Evolutionary conservation across 331 rosid species (phyloP), one percentile per base, ranked within the genome.

Genomic region (Erythrophleum ivorense): DNA sequence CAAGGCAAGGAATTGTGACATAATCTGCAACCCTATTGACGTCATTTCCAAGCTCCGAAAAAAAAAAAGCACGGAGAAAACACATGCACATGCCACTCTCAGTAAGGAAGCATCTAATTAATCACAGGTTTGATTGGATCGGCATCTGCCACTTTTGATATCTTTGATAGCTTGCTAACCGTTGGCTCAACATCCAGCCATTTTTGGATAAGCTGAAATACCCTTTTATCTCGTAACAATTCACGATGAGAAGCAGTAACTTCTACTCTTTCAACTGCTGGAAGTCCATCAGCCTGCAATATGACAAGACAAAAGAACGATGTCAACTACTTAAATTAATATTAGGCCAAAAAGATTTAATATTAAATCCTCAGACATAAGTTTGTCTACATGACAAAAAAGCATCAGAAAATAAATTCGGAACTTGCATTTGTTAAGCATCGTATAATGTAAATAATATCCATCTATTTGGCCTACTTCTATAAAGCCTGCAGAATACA

Each of bases 221-320:
- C 97, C 43, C 81, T 88, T 75, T 84, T 49, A 63, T 95, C 86
- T 7, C 78, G 62, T 41, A 95, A 76, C 54, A 95, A 34, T 76
- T 75, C 93, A 38, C 97, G 91, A 81, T 93, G 97, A 67, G 87
- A 79, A 16, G 85, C 93, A 19, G 88, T 77, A 52, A 95, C 87
- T 81, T 88, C 97, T 8, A 88, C 94, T 80, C 97, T 93, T 85
- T 89, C 97, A 38, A 55, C 83, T 48, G 97, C 95, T 57, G 79
- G 74, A 45, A 95, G 90, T 85, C 97, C 94, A 81, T 95, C 98
- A 6, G 96, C 94, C 98, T 95, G 90, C 67, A 21, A 65, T 50
- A 78, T 70, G 64, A 74, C 3, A 72, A 41, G 49, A 85, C 80
- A 82, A 14, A 49, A 58, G 29, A 86, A 36, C 73, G 13, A 3